A percentile compares a stretch with the other conserved stretches of the same genome.
Evolutionary conservation across 805 yeast species (phyloP).

Genomic region (Starmerella sp.): DNA sequence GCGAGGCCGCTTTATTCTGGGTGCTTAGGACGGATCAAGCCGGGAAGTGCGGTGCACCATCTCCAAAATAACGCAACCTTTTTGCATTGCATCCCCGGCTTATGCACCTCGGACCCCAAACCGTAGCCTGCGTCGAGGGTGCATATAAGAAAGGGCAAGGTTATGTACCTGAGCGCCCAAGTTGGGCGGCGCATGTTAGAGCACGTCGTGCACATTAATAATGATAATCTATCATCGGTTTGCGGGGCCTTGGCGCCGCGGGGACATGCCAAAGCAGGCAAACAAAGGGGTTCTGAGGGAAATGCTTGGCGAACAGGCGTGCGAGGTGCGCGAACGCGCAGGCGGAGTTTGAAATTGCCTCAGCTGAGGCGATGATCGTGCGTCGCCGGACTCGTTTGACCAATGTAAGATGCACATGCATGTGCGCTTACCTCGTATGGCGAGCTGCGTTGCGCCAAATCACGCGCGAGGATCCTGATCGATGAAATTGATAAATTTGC

Average conservation of each 20-base stretch:
- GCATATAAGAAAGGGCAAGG: background rate
- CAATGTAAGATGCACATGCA: background rate
- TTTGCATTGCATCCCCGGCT: background rate
- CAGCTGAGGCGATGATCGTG: background rate
- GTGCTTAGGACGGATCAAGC: too few relatives aligned
- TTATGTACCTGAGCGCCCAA: background rate
- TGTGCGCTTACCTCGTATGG: background rate
- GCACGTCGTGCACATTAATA: background rate
- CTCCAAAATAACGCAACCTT: background rate
- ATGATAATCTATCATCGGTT: background rate
- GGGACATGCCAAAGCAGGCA: too few relatives aligned
- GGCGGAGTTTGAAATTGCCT: background rate
- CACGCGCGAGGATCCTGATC: background rate
- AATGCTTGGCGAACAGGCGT: too few relatives aligned
- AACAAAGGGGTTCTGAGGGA: too few relatives aligned
- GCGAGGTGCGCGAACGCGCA: too few relatives aligned
- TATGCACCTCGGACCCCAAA: background rate
- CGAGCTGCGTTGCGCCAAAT: background rate
- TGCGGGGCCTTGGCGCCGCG: too few relatives aligned
- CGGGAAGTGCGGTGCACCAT: too few relatives aligned
- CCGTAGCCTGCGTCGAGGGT: background rate
- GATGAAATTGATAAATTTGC: background rate
- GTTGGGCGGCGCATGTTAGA: background rate
- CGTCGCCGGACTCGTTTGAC: background rate
- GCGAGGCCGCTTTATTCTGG: too few relatives aligned